Conservation (phyloP, 78 protist species). For the Diacronema lutheri region DNA sequence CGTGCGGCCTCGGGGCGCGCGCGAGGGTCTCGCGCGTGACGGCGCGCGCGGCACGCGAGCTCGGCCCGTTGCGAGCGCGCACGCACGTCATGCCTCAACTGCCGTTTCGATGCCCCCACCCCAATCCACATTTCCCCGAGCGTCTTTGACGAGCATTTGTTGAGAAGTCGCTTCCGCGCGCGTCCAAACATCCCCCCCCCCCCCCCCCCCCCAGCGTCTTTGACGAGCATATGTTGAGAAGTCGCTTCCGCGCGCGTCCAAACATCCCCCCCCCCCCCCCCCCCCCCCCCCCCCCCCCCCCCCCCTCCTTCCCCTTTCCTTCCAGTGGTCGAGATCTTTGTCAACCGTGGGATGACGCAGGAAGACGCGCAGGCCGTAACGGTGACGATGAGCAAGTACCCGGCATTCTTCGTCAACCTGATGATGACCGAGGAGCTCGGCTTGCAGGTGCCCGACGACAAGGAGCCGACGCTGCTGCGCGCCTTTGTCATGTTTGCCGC, state of each 20-base stretch:
- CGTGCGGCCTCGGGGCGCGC: not conserved
- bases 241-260: not conserved
- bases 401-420: not conserved
- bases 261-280: not conserved
- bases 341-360: not conserved
- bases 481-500: not conserved
- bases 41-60: too few relatives aligned
- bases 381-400: not conserved
- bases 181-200: not conserved
- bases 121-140: too few relatives aligned
- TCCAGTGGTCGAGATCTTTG: not conserved
- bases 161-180: not conserved
- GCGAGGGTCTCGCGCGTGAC: not conserved
- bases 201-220: not conserved
- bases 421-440: conserved; percentile 8
- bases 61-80: too few relatives aligned
- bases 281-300: too few relatives aligned
- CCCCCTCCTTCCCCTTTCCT: too few relatives aligned
- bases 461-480: not conserved
- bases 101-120: too few relatives aligned
- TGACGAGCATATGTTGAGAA: not conserved
- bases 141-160: not conserved
- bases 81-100: too few relatives aligned
- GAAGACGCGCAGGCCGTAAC: not conserved
- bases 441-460: not conserved